A percentile compares a stretch with the other conserved stretches of the same genome.
These are phyloP conservation scores for Phytopythium vexans DNA, from an alignment of 352 stramenopile species.

Conservation along the genomic window DNA sequence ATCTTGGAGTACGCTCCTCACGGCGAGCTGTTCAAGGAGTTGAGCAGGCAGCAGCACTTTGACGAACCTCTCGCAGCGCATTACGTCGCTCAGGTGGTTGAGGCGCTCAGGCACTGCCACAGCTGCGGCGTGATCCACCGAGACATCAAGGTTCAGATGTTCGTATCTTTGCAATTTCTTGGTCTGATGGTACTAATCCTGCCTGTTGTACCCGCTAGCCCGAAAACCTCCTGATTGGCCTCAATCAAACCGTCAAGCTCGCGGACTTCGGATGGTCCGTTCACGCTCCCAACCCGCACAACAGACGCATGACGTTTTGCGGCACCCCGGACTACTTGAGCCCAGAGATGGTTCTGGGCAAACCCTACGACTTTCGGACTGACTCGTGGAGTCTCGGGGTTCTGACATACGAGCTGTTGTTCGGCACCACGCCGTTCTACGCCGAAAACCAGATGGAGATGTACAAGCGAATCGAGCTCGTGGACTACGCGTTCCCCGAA, in stretches of 20 bases:
- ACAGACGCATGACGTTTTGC: conserved; percentile 70
- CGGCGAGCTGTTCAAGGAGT: conserved; percentile 79
- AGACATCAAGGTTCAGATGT: conserved; percentile 73
- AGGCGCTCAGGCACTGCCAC: conserved; percentile 78
- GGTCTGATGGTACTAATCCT: background rate
- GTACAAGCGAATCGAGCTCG: conserved; percentile 69
- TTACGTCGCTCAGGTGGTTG: conserved; percentile 78
- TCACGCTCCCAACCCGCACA: conserved; percentile 59
- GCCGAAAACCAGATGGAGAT: conserved; percentile 79
- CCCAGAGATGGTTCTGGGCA: conserved; percentile 71
- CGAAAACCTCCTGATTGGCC: conserved; percentile 79
- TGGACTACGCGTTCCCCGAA: conserved; percentile 57
- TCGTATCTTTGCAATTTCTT: background rate
- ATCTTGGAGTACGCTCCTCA: conserved; percentile 81
- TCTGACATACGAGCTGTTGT: conserved; percentile 77
- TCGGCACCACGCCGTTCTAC: conserved; percentile 78
- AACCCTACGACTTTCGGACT: conserved; percentile 61
- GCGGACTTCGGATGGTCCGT: conserved; percentile 88
- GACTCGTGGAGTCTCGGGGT: conserved; percentile 86
- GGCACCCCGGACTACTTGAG: conserved; percentile 86
- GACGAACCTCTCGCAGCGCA: conserved; percentile 43
- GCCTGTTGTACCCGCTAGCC: conserved; percentile 33
- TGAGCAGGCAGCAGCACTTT: conserved; percentile 58
- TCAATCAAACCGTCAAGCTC: conserved; percentile 78
- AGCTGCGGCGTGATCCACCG: conserved; percentile 80